Evolutionary conservation across 495 filamentous ascomycete species (phyloP).

Genomic region (Podospora sp.): DNA sequence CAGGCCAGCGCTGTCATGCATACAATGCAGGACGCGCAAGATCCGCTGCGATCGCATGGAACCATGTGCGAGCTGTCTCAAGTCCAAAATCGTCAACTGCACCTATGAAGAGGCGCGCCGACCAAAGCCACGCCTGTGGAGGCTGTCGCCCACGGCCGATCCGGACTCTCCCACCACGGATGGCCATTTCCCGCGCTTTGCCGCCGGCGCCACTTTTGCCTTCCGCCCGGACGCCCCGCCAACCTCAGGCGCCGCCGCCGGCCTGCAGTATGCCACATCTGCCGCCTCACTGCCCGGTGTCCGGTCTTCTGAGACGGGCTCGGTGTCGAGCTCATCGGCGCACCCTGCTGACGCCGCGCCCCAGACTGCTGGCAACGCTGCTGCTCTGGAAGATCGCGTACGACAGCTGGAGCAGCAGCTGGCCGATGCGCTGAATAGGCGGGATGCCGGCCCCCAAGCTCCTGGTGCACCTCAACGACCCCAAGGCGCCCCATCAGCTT

Average conservation of each 20-base stretch:
- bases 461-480: slow-evolving; percentile 9
- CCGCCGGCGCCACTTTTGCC: slow-evolving; percentile 6
- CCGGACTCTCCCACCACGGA: slow-evolving; percentile 23
- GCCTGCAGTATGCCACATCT: slow-evolving; percentile 20
- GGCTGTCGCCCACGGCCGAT: slow-evolving; percentile 29
- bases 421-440: slow-evolving; percentile 28
- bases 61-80: slow-evolving; percentile 55
- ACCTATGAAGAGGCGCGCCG: slow-evolving; percentile 44
- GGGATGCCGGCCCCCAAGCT: slow-evolving; percentile 6
- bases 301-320: slow-evolving; percentile 21
- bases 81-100: slow-evolving; percentile 49
- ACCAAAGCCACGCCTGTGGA: slow-evolving; percentile 38
- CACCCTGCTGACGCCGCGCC: slow-evolving; percentile 10
- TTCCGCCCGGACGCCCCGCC: slow-evolving; percentile 11
- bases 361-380: slow-evolving; percentile 14
- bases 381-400: slow-evolving; percentile 30
- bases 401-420: slow-evolving; percentile 39
- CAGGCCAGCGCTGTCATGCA: slow-evolving; percentile 51
- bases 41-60: slow-evolving; percentile 57
- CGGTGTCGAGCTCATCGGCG: slow-evolving; percentile 19
- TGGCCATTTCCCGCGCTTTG: slow-evolving; percentile 19
- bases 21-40: slow-evolving; percentile 58
- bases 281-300: slow-evolving; percentile 18
- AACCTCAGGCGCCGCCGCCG: slow-evolving; percentile 7
- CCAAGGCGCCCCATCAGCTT: slow-evolving; percentile 7